These are phyloP conservation scores for Metarhizium humberi DNA, from an alignment of 2,329 filamentous ascomycete genomes.

Conservation along the genomic window DNA sequence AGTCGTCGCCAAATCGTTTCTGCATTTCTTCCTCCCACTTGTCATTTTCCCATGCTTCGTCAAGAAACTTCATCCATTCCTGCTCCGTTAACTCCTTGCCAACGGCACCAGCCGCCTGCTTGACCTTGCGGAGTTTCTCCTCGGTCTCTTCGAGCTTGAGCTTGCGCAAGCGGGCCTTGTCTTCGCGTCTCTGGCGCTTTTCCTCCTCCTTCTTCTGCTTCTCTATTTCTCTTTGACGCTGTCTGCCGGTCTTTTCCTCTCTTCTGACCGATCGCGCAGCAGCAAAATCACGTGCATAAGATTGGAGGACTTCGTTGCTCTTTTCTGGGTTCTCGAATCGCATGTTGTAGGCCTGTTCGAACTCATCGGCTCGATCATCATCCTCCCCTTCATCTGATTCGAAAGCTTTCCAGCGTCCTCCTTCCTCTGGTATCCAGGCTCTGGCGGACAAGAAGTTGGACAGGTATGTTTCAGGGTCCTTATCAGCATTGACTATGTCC, in stretches of 20 bases:
- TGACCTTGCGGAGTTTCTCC: conserved; percentile 77
- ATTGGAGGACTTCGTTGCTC: conserved; percentile 78
- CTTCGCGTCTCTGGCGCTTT: conserved; percentile 65
- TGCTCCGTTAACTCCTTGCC: conserved; percentile 60
- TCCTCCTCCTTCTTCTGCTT: conserved; percentile 68
- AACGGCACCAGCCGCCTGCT: conserved; percentile 72
- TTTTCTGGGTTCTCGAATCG: conserved; percentile 88
- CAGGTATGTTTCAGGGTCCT: conserved; percentile 85
- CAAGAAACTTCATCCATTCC: conserved; percentile 76
- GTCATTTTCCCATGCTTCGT: conserved; percentile 81
- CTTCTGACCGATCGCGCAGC: conserved; percentile 76
- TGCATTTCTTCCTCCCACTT: conserved; percentile 89
- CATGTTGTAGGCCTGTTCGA: conserved; percentile 90
- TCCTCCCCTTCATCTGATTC: conserved; percentile 86
- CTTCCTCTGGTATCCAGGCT: conserved; percentile 71
- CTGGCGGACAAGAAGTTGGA: conserved; percentile 90
- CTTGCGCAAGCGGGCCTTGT: conserved; percentile 75
- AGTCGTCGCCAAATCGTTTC: conserved; percentile 78
- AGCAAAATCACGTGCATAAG: conserved; percentile 80
- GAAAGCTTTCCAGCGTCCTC: conserved; percentile 65
- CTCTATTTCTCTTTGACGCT: conserved; percentile 71
- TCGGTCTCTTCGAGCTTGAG: conserved; percentile 88
- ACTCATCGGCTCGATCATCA: conserved; percentile 70
- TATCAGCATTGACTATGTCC: conserved; percentile 69
- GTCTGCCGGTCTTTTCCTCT: conserved; percentile 68